Evolutionary conservation across 1,284 basidiomycete genomes (phyloP), one percentile per base, ranked within the genome.

Genomic region (Irpex sp.): DNA sequence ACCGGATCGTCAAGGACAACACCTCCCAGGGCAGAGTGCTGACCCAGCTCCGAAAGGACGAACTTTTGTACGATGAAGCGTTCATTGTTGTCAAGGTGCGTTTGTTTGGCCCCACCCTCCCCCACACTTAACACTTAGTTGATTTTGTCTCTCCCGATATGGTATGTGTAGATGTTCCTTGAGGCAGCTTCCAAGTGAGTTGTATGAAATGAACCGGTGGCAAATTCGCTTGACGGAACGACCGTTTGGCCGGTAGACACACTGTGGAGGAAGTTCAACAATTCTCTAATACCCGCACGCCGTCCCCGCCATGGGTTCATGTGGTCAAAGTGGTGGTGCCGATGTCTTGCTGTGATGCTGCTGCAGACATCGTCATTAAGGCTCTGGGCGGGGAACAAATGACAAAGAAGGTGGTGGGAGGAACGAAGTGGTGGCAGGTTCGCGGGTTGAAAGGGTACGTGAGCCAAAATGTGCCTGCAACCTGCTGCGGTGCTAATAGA

Each of bases 401-500:
- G 59, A 86, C 92, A 7, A 85, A 86, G 67, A 84, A 84, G 61
- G 74, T 96, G 31, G 88, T 96, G 1, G 96, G 96, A 15, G 97
- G 96, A 1, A 87, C 88, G 5, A 95, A 95, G 71, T 98, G 97
- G 96, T 98, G 96, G 97, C 96, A 96, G 74, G 91, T 95, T 17
- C 87, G 94, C 40, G 88, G 90, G n/a, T 75, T 86, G 64, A 78
- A 80, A 72, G 94, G 83, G 91, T 94, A 69, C 61, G 81, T 71
- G 48, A 55, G 26, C 26, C 26, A 26, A 26, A 26, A 26, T 26
- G 26, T 26, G 26, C 2, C 3, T 26, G 26, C 3, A 26, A 4
- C 26, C 26, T 26, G 26, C 4, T 26, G 26, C 26, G 26, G 21
- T 56, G 11, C 34, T 56, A 13, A 34, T 58, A 94, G 92, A 9